Conservation (phyloP, 2,329 filamentous ascomycete species). For the Paracoccidioides lutzii region DNA sequence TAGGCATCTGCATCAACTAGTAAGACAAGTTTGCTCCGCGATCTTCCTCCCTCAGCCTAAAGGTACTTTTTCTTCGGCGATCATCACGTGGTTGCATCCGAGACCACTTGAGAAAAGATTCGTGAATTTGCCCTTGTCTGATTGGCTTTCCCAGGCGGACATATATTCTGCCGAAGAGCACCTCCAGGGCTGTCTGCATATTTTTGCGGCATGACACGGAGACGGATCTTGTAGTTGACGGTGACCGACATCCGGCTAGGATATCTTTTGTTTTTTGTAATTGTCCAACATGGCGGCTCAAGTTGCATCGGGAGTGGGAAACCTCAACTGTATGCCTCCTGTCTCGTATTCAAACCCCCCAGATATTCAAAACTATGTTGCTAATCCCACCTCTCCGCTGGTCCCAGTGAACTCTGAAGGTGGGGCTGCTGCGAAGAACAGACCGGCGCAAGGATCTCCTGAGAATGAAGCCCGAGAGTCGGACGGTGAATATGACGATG, state of each 20-base stretch:
- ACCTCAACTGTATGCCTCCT: conserved; percentile 26
- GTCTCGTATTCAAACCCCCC: neutral
- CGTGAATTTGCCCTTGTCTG: no score
- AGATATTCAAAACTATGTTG: neutral
- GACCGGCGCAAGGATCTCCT: conserved; percentile 20
- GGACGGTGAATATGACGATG: conserved; percentile 42
- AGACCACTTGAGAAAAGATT: no score
- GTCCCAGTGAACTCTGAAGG: conserved; percentile 28
- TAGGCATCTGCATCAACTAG: no score
- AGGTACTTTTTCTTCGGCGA: no score
- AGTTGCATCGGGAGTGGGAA: conserved; percentile 28
- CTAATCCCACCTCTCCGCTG: conserved; percentile 6
- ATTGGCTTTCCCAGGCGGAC: no score
- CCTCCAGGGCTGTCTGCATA: neutral
- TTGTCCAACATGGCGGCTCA: conserved; percentile 30
- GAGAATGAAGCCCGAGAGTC: conserved; percentile 40
- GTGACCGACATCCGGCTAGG: neutral
- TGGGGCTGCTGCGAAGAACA: conserved; percentile 19
- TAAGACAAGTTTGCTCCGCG: no score
- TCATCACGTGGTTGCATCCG: no score
- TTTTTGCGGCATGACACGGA: neutral
- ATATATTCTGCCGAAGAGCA: neutral
- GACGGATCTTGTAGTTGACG: neutral
- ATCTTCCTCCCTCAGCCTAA: no score
- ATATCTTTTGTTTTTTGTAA: neutral